These are phyloP conservation scores for Elsinoe australis DNA, from an alignment of 2,329 filamentous ascomycete genomes.

Conservation along the genomic window DNA sequence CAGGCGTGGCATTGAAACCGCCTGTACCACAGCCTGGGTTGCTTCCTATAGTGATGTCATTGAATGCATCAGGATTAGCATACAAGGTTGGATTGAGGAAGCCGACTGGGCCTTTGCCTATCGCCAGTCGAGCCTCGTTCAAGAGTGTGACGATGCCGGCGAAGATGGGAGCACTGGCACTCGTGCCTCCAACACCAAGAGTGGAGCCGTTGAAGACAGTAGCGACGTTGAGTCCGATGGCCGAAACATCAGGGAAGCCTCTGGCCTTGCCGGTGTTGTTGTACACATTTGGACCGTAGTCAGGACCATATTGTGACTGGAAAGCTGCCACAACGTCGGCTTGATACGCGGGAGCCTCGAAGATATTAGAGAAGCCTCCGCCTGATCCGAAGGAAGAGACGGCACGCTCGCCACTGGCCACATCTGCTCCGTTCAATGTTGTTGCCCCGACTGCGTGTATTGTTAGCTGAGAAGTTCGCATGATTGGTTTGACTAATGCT, in stretches of 20 bases:
- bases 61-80: slow-evolving; percentile 23
- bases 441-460: slow-evolving; percentile 42
- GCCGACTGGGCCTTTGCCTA: slow-evolving; percentile 23
- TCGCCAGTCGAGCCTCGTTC: slow-evolving; percentile 19
- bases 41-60: slow-evolving; percentile 23
- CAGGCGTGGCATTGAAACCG: slow-evolving; percentile 20
- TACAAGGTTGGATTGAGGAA: slow-evolving; percentile 24
- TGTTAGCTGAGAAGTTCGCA: slow-evolving; percentile 39
- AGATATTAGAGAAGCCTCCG: slow-evolving; percentile 40
- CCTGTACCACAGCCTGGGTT: slow-evolving; percentile 23
- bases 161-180: slow-evolving; percentile 19
- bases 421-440: slow-evolving; percentile 34
- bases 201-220: slow-evolving; percentile 33
- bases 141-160: slow-evolving; percentile 18
- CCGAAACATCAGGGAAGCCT: slow-evolving; percentile 35
- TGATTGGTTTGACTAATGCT: slow-evolving; percentile 41
- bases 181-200: slow-evolving; percentile 24
- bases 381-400: slow-evolving; percentile 43
- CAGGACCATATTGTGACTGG: slow-evolving; percentile 26
- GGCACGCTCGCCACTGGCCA: slow-evolving; percentile 43
- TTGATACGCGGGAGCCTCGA: slow-evolving; percentile 38
- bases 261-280: slow-evolving; percentile 29
- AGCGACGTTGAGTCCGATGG: slow-evolving; percentile 34
- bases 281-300: slow-evolving; percentile 26
- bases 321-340: slow-evolving; percentile 35